Evolutionary conservation across 768 basidiomycete species (phyloP).

Genomic region (Podaxis sp.): DNA sequence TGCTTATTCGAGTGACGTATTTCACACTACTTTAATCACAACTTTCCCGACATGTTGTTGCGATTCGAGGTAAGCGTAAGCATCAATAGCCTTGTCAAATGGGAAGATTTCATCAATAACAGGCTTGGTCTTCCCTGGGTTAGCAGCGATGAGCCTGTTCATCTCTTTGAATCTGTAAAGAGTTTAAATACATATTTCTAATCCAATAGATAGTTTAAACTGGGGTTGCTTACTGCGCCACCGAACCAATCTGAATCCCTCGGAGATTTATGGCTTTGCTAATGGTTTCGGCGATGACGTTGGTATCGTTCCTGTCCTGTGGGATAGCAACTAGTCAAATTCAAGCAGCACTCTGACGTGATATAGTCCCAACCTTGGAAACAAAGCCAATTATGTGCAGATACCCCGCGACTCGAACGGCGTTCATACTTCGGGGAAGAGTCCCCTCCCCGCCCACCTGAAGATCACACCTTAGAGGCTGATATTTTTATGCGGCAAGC

Average conservation of each 20-base stretch:
- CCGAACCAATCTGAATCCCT: slow-evolving; percentile 56
- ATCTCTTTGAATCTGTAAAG: slow-evolving; percentile 48
- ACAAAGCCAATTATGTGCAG: slow-evolving; percentile 54
- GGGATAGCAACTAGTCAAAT: neutral
- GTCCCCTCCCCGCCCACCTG: slow-evolving; percentile 60
- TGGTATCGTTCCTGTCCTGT: slow-evolving; percentile 18
- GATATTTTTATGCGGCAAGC: neutral
- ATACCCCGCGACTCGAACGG: slow-evolving; percentile 40
- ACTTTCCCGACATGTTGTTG: slow-evolving; percentile 65
- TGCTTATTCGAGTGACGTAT: neutral
- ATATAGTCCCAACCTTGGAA: slow-evolving; percentile 28
- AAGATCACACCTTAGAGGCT: slow-evolving; percentile 13
- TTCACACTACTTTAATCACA: slow-evolving; percentile 43
- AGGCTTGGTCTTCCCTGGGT: slow-evolving; percentile 43
- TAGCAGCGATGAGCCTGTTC: slow-evolving; percentile 46
- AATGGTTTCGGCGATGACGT: slow-evolving; percentile 35
- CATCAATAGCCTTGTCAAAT: slow-evolving; percentile 52
- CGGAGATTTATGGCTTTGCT: slow-evolving; percentile 41
- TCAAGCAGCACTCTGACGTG: neutral
- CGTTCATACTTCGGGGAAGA: slow-evolving; percentile 40
- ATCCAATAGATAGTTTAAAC: too few relatives aligned
- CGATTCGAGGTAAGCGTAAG: slow-evolving; percentile 51
- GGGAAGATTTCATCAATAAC: slow-evolving; percentile 58
- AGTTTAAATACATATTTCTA: too few relatives aligned
- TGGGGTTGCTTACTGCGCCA: slow-evolving; percentile 45